Base-by-base conservation (phyloP, 1,284 basidiomycete species). In the Ustilago bromivora region DNA sequence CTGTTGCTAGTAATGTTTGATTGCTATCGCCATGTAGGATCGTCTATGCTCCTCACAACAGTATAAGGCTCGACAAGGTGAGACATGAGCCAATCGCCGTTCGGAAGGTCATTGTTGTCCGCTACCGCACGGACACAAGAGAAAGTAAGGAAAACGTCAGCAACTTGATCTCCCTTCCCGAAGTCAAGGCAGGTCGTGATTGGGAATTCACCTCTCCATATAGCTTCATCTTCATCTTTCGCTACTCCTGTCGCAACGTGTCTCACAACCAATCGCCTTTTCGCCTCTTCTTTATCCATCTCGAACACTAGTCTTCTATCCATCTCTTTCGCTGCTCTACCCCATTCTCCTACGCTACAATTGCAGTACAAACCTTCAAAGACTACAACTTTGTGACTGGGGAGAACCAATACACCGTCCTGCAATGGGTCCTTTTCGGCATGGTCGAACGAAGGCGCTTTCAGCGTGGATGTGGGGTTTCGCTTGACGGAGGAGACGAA, bases 351-450 rank as follows among this genome's bases (percentile, higher is more conserved):
- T 19, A 90, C 87, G 40, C 91, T 89, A 23, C 95, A 89, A 69
- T 94, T 90, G 6, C 91, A 90, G 86, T 96, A 95, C 10, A 96
- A 87, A 0, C 95, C 94, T 86, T 96, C 94, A 68, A 96, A 90
- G 66, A 96, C 85, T 61, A 96, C 89, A 60, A 96, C 89, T 4
- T 92, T 90, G 80, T 95, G 91, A 36, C 87, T 74, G 0, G 92
- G 90, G 32, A 87, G 81, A 32, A 98, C 89, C 0, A 87, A 83
- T 13, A 92, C 85, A 5, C 86, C 87, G 4, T 88, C 86, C 7
- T 84, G 82, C 0, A 83, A 58, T 0, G 89, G 89, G 71, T 90
- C 89, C 82, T 90, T 83, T 34, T 92, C 84, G 1, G 91, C 89
- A 73, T 91, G 88, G 58, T 93, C 91, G 83, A 96, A 96, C 0